Conservation (phyloP, 257 asterid species). For the Henckelia pumila region DNA sequence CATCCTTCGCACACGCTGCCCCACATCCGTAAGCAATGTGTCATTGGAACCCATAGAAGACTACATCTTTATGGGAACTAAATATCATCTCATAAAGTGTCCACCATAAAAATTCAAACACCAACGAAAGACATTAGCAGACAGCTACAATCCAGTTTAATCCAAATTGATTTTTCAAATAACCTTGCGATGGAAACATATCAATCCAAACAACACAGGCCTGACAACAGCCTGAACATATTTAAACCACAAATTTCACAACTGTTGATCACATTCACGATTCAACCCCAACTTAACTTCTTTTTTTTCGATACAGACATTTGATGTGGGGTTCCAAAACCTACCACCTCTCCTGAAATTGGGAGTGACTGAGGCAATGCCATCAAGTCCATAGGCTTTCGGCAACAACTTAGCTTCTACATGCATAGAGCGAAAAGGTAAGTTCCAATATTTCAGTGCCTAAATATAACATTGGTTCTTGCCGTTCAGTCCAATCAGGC, state of each 20-base stretch:
- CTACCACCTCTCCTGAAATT: no score
- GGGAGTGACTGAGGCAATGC: no score
- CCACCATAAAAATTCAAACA: no score
- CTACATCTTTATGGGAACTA: slow-evolving; percentile 12
- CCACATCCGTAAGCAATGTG: slow-evolving; percentile 15
- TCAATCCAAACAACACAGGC: slow-evolving; percentile 1
- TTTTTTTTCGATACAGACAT: no score
- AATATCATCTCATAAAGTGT: slow-evolving; percentile 9
- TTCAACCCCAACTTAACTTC: no score
- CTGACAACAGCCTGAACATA: neutral
- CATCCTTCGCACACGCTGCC: slow-evolving; percentile 9
- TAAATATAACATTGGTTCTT: slow-evolving; percentile 18
- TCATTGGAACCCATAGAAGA: slow-evolving; percentile 16
- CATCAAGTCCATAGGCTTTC: no score
- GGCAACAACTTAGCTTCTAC: slow-evolving; percentile 6
- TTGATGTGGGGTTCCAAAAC: slow-evolving; percentile 18
- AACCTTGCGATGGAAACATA: slow-evolving; percentile 9
- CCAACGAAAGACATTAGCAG: neutral
- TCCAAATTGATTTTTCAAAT: slow-evolving; percentile 14
- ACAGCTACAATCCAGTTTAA: slow-evolving; percentile 14
- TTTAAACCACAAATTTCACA: no score
- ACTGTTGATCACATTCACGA: no score
- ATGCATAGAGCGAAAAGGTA: slow-evolving; percentile 22
- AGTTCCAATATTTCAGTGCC: slow-evolving; percentile 11
- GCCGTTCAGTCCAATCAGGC: slow-evolving; percentile 17